Evolutionary conservation across 345 rosid genomes (phyloP), one percentile per base, ranked within the genome.

Genomic region (Eucalyptus albens): DNA sequence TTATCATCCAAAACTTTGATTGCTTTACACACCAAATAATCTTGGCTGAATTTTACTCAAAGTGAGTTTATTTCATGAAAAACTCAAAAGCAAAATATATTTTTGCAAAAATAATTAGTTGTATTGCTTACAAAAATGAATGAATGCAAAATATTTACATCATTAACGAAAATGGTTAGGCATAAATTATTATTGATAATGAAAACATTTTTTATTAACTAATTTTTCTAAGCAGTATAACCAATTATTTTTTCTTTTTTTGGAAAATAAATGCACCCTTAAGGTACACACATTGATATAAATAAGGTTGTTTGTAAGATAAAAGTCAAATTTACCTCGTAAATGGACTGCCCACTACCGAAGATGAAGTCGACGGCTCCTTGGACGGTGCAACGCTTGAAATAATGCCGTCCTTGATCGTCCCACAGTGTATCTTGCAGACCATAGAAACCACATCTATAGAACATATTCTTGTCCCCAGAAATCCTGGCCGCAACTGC

Each of bases 291-390:
- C 27, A 56, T 21, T 60, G 16, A 27, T 60, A 27, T 27, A 60
- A 77, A 15, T 29, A 40, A 9, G 29, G 42, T 33, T 40, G 9
- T 40, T 49, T 44, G 86, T 9, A 40, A 12, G 29, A 50, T 0
- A 6, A 19, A 37, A 44, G 55, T 51, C 12, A 29, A 15, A 40
- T 77, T 9, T 51, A 93, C 96, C 94, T 91, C 91, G 19, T 93
- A 94, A 33, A 92, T 77, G 27, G 96, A 94, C 45, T 94, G 93
- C 15, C 91, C 95, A 3, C 22, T 7, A 8, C 96, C 97, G 45
- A 92, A 94, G 87, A 93, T 94, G 86, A 94, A 94, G 91, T 95
- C 96, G 1, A 93, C 44, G 10, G 91, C 94, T 83, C 96, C 94
- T 92, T 91, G 93, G 42, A 93, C 87, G 81, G 91, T 89, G 86